Evolutionary conservation across 108 stramenopile species (phyloP).

Genomic region (Phaeodactylum tricornutum): DNA sequence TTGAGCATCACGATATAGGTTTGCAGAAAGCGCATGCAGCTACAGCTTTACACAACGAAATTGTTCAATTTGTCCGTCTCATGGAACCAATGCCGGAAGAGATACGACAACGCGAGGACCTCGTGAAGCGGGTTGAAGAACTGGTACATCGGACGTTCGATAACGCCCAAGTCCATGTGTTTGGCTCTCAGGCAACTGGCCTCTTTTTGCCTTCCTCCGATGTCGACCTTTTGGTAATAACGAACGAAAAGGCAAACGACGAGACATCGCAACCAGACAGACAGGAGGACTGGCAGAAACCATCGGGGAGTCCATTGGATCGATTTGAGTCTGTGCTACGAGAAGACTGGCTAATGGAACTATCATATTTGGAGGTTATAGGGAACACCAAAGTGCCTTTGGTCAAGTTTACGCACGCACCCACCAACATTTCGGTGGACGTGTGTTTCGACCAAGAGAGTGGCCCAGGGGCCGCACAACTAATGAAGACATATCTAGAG

Average conservation of each 20-base stretch:
- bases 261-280: not conserved
- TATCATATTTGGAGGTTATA: constrained; percentile 85
- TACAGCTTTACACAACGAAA: constrained; percentile 90
- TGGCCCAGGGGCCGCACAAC: constrained; percentile 62
- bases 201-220: constrained; percentile 78
- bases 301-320: not conserved
- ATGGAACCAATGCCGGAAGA: constrained; percentile 75
- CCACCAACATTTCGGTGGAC: constrained; percentile 73
- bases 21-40: constrained; percentile 31
- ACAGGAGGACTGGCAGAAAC: not conserved
- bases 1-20: constrained; percentile 19
- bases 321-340: constrained; percentile 12
- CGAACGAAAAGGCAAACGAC: constrained; percentile 4
- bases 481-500: constrained; percentile 70
- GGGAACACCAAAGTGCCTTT: constrained; percentile 84
- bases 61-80: constrained; percentile 81
- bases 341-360: constrained; percentile 40
- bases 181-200: constrained; percentile 90
- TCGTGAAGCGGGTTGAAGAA: constrained; percentile 34
- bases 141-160: constrained; percentile 38
- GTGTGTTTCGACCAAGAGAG: constrained; percentile 75
- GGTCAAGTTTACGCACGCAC: constrained; percentile 85
- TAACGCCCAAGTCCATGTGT: constrained; percentile 53
- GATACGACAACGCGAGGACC: constrained; percentile 33
- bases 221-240: constrained; percentile 67